Evolutionary conservation across 2,329 filamentous ascomycete genomes (phyloP), one percentile per base, ranked within the genome.

Genomic region (Harringtonia aguacate): DNA sequence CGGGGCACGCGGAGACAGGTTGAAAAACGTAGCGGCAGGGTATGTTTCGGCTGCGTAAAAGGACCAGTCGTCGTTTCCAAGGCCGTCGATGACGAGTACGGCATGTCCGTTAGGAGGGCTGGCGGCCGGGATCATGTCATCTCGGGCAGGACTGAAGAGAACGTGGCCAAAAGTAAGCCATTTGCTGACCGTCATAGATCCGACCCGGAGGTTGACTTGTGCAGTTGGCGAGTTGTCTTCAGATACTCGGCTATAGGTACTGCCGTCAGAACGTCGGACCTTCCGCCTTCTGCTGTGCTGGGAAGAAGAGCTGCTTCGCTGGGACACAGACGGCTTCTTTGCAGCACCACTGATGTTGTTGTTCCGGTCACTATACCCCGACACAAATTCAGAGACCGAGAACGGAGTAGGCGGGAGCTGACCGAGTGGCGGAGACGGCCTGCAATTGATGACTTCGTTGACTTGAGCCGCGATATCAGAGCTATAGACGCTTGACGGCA

Each of bases 41-140:
- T 90, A 90, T 1, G 84, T 87, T 56, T 89, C 78, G 8, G 86
- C 84, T 18, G 84, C 84, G 53, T 88, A 90, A 59, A 86, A 89
- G 0, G 85, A 89, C 86, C 86, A 92, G 56, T 92, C 86, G 52
- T 84, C 79, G 55, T 88, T 89, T n/a, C 86, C 86, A 27, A 92
- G 77, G 6, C 86, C 86, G 62, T 92, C 86, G 45, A 92, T 73
- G 17, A 92, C 81, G 4, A 92, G 70, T 22, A 92, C 77, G 0
- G 76, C 79, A 45, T 67, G 81, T 44, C 64, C 75, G 65, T 71
- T 82, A 62, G 56, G 63, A 14, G 60, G 65, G 42, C 62, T 66
- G 15, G 62, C 69, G 1, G 71, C 64, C 17, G 75, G 65, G 33
- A 75, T 63, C 20, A 89, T 70, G 51, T 86, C 80, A 37, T 86